Conservation (phyloP, 306 rosid species). For the Rosa lucieae region DNA sequence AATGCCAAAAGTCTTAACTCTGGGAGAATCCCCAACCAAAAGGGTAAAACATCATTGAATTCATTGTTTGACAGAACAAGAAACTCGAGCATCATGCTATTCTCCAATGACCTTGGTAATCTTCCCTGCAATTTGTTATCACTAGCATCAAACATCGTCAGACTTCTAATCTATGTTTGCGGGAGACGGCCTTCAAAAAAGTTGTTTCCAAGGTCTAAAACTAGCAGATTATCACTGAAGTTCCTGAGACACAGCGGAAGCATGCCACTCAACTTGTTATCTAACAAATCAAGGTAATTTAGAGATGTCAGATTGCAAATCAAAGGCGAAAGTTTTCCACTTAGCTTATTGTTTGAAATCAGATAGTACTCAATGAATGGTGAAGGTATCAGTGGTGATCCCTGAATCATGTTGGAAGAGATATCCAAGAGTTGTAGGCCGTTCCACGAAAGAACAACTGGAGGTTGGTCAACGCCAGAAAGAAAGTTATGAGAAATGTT, state of each 20-base stretch:
- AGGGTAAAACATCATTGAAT: background rate
- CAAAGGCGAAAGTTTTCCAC: background rate
- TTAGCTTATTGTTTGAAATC: background rate
- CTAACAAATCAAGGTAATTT: background rate
- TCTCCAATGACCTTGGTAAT: background rate
- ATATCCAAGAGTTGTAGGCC: background rate
- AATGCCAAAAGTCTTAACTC: background rate
- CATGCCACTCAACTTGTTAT: background rate
- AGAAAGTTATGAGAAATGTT: slow-evolving; percentile 20
- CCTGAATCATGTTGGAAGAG: background rate
- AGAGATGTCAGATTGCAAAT: background rate
- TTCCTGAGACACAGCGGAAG: background rate
- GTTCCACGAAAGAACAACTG: background rate
- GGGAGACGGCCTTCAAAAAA: background rate
- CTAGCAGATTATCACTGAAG: background rate
- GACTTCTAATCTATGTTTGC: background rate
- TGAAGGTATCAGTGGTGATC: background rate
- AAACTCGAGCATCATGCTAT: background rate
- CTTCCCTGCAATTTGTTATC: background rate
- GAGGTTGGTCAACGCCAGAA: slow-evolving; percentile 2
- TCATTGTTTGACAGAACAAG: background rate
- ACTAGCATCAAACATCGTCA: background rate
- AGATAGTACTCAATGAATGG: background rate
- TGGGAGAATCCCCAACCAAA: background rate
- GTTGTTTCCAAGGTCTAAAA: background rate